Evolutionary conservation across 768 basidiomycete genomes (phyloP).

Genomic region (Mycena amicta): DNA sequence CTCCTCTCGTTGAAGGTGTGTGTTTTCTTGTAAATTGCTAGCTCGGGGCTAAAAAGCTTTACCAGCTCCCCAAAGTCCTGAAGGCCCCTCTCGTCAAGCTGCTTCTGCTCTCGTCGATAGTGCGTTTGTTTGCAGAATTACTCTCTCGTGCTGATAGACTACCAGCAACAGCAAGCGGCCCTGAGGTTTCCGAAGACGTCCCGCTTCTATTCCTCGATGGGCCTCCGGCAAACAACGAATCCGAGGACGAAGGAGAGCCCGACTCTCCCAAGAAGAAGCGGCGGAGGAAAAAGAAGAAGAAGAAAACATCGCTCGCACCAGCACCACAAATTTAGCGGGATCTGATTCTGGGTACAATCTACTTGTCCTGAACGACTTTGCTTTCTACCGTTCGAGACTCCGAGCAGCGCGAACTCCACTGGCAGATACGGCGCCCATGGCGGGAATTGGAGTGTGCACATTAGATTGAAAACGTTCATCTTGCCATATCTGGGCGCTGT

Average conservation of each 20-base stretch:
- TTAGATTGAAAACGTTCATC: no score
- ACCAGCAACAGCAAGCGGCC: background rate
- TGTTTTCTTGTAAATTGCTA: background rate
- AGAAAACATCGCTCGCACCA: slow-evolving; percentile 33
- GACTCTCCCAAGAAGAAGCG: slow-evolving; percentile 51
- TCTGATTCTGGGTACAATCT: no score
- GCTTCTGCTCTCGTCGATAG: background rate
- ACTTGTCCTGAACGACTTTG: no score
- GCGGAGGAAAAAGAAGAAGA: slow-evolving; percentile 57
- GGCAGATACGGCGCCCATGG: no score
- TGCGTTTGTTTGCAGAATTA: background rate
- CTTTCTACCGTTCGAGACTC: no score
- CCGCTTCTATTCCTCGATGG: slow-evolving; percentile 62
- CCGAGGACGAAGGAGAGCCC: slow-evolving; percentile 29
- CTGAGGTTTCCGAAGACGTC: slow-evolving; percentile 33
- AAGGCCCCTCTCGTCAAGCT: background rate
- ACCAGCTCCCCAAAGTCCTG: background rate
- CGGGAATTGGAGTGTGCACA: no score
- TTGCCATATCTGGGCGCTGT: no score
- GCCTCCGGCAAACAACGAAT: slow-evolving; percentile 40
- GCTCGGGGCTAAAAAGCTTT: background rate
- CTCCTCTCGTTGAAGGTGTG: background rate
- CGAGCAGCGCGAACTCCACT: no score
- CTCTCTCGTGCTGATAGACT: background rate
- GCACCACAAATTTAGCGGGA: no score